A percentile compares a stretch with the other conserved stretches of the same genome.
These are phyloP conservation scores for Casuarina glauca DNA, from an alignment of 306 rosid genomes.

Conservation along the genomic window DNA sequence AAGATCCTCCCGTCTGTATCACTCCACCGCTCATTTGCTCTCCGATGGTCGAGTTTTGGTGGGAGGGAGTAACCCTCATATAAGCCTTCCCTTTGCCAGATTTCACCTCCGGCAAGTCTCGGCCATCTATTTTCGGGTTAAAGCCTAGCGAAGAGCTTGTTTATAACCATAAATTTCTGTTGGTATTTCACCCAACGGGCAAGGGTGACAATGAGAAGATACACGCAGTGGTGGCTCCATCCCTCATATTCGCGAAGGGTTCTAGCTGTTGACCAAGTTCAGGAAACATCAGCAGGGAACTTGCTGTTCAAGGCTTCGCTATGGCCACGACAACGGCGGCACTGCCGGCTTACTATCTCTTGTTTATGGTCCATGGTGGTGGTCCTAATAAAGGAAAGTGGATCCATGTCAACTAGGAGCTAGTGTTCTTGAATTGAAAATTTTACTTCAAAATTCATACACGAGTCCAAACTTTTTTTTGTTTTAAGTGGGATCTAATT, in stretches of 20 bases:
- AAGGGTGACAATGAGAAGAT: background rate
- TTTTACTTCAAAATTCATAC: background rate
- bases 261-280: conserved; percentile 14
- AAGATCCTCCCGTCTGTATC: conserved; percentile 32
- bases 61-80: conserved; percentile 41
- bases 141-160: conserved; percentile 12
- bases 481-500: too few relatives aligned
- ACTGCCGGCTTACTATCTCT: conserved; percentile 34
- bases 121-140: conserved; percentile 25
- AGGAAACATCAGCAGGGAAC: background rate
- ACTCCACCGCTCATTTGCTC: conserved; percentile 34
- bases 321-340: conserved; percentile 30
- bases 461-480: too few relatives aligned
- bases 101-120: conserved; percentile 11
- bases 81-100: conserved; percentile 32
- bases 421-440: background rate
- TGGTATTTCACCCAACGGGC: conserved; percentile 4
- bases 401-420: conserved; percentile 13
- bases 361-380: conserved; percentile 35
- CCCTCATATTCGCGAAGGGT: conserved; percentile 6
- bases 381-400: conserved; percentile 36
- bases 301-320: conserved; percentile 22
- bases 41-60: conserved; percentile 37
- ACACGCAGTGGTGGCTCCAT: conserved; percentile 38
- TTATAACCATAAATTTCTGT: conserved; percentile 12